Base-by-base conservation (phyloP, 2,329 filamentous ascomycete genomes). In the Fusarium caatingaense region DNA sequence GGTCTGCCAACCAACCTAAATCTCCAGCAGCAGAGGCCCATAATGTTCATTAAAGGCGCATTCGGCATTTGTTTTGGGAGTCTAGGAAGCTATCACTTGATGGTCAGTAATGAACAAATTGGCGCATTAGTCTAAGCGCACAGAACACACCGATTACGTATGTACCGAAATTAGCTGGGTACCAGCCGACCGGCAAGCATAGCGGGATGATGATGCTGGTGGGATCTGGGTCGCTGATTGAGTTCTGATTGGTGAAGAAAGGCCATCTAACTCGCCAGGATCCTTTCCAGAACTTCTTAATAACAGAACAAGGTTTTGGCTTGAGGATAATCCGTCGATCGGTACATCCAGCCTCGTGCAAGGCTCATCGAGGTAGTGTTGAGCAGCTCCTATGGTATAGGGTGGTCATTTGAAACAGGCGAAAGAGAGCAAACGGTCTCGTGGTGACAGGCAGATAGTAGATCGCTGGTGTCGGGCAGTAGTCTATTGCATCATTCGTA, bases 291-390 rank as follows among this genome's bases (percentile, higher is more conserved):
- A 76, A 76, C 45, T 60, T 63, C 64, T 69, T 54, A 56, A 64
- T 67, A 57, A 50, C 57, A 67, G 62, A 66, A 68, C 72, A 73
- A 68, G 72, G 73, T 71, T 72, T 68, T 60, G 61, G 64, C 62
- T 66, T 72, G 67, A 72, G 61, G 66, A 69, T 64, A 70, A 74
- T 70, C 72, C 58, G 73, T 74, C 73, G 73, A 76, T 76, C 73
- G 55, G 55, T 46, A 16, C 60, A 55, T 64, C 51, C 59, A 72
- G 61, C 45, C 34, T 42, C n/a, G n/a, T 56, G 66, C 63, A 61
- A 56, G 45, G 63, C 58, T 70, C 28, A 65, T 53, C 60, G 56
- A 53, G 56, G 54, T 53, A 30, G 25, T 32, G 32, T 30, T 23
- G 28, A 34, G 34, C 23, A 37, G 42, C 18, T 11, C 34, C 34